Evolutionary conservation across 1,284 basidiomycete genomes (phyloP).

Genomic region (Stereum hirsutum): DNA sequence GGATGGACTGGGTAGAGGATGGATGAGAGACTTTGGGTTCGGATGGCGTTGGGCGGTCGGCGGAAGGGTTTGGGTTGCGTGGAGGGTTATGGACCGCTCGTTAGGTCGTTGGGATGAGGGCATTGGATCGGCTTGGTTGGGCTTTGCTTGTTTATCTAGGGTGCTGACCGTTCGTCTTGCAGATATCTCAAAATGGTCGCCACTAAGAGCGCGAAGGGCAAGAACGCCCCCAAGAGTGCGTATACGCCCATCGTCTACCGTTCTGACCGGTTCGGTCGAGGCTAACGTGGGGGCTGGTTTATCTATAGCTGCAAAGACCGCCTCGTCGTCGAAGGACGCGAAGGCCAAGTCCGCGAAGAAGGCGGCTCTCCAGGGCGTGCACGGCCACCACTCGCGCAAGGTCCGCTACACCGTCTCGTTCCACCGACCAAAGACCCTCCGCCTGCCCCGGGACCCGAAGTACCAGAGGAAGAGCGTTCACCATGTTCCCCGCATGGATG

Average conservation of each 20-base stretch:
- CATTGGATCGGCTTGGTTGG: neutral
- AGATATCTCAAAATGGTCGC: conserved; percentile 39
- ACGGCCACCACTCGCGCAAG: conserved; percentile 77
- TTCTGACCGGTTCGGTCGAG: neutral
- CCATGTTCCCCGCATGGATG: conserved; percentile 96
- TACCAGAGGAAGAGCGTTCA: conserved; percentile 94
- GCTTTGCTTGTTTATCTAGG: neutral
- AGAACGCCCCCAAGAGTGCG: conserved; percentile 42
- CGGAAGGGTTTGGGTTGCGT: neutral
- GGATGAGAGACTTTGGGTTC: neutral
- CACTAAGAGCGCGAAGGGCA: conserved; percentile 55
- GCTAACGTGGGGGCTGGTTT: neutral
- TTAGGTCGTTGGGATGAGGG: neutral
- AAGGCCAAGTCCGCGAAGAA: conserved; percentile 96
- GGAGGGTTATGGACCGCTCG: neutral
- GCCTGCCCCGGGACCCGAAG: conserved; percentile 77
- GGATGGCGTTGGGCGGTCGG: neutral
- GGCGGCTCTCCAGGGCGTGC: conserved; percentile 85
- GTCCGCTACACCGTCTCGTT: conserved; percentile 84
- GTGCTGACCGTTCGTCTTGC: neutral
- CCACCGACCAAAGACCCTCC: conserved; percentile 95
- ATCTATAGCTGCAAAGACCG: conserved; percentile 5
- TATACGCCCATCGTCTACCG: conserved; percentile 5
- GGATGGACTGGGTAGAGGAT: neutral
- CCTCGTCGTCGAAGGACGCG: conserved; percentile 37